Conservation (phyloP, 495 filamentous ascomycete genomes). For the Penicillium bovifimosum region DNA sequence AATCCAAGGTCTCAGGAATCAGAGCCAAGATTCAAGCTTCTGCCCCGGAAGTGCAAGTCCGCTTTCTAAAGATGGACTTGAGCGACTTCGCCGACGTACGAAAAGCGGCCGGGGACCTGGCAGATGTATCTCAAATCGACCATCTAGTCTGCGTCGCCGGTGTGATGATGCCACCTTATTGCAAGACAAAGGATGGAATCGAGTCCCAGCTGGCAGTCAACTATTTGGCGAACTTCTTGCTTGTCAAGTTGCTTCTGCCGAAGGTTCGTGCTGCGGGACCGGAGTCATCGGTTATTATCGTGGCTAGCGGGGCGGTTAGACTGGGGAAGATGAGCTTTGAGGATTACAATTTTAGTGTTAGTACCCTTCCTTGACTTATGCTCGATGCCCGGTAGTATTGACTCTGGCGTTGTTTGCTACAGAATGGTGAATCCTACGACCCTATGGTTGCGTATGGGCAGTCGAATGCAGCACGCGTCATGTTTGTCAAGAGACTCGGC, state of each 20-base stretch:
- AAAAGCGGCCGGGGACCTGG: slow-evolving; percentile 5
- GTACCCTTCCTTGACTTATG: neutral
- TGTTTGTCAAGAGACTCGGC: slow-evolving; percentile 19
- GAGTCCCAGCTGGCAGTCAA: slow-evolving; percentile 20
- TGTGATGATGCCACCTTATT: slow-evolving; percentile 17
- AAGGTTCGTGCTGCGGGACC: slow-evolving; percentile 16
- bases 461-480: slow-evolving; percentile 18
- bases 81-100: slow-evolving; percentile 11
- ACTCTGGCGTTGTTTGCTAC: neutral
- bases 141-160: slow-evolving; percentile 15
- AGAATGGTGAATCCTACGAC: slow-evolving; percentile 17
- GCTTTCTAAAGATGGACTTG: slow-evolving; percentile 17
- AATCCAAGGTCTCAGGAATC: slow-evolving; percentile 11
- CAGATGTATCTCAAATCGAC: slow-evolving; percentile 15
- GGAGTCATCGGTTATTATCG: slow-evolving; percentile 15
- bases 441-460: slow-evolving; percentile 13
- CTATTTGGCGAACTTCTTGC: slow-evolving; percentile 20
- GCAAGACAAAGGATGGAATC: slow-evolving; percentile 18
- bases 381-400: no score
- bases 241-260: slow-evolving; percentile 17
- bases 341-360: slow-evolving; percentile 15
- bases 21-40: slow-evolving; percentile 7
- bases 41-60: slow-evolving; percentile 12
- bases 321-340: slow-evolving; percentile 13
- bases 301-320: slow-evolving; percentile 10